phyloP scores from a whole-genome alignment of 352 stramenopile genomes.

The Pythium scleroteichum region DNA sequence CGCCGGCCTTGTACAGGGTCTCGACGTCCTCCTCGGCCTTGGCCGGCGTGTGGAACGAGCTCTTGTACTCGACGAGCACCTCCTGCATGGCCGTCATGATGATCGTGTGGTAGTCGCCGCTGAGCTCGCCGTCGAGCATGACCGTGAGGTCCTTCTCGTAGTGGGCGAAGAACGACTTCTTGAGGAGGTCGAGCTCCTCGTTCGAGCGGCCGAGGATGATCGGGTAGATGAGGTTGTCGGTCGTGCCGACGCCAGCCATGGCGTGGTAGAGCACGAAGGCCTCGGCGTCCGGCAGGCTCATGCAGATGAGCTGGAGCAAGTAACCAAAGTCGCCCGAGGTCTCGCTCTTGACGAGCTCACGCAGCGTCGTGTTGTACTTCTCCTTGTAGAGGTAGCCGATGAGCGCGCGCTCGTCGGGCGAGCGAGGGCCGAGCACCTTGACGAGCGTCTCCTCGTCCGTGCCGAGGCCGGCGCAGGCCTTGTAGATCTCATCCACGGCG shows the following conservation, averaged over 20 bases:
- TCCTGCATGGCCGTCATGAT: conserved; percentile 38
- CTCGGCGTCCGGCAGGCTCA: conserved; percentile 59
- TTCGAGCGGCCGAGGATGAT: conserved; percentile 38
- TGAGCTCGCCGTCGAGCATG: conserved; percentile 37
- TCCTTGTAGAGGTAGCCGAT: conserved; percentile 63
- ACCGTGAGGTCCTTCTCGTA: conserved; percentile 44
- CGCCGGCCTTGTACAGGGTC: conserved; percentile 69
- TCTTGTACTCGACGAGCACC: conserved; percentile 31
- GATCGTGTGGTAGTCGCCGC: conserved; percentile 41
- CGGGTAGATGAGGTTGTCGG: conserved; percentile 63
- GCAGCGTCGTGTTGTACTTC: conserved; percentile 45
- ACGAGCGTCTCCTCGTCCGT: conserved; percentile 68
- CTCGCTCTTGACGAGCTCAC: conserved; percentile 61
- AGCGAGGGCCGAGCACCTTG: conserved; percentile 46
- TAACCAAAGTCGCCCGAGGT: conserved; percentile 65
- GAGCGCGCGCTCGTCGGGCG: conserved; percentile 48
- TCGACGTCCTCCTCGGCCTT: conserved; percentile 69
- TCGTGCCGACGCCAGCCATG: conserved; percentile 54
- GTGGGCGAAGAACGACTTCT: conserved; percentile 47
- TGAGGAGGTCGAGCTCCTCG: conserved; percentile 42
- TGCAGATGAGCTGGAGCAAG: conserved; percentile 54
- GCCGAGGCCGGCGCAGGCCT: conserved; percentile 57
- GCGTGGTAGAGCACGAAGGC: conserved; percentile 64
- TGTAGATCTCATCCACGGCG: conserved; percentile 63
- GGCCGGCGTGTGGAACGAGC: conserved; percentile 52